These are phyloP conservation scores for Phaseolus lunatus DNA, from an alignment of 306 rosid species.

Conservation along the genomic window DNA sequence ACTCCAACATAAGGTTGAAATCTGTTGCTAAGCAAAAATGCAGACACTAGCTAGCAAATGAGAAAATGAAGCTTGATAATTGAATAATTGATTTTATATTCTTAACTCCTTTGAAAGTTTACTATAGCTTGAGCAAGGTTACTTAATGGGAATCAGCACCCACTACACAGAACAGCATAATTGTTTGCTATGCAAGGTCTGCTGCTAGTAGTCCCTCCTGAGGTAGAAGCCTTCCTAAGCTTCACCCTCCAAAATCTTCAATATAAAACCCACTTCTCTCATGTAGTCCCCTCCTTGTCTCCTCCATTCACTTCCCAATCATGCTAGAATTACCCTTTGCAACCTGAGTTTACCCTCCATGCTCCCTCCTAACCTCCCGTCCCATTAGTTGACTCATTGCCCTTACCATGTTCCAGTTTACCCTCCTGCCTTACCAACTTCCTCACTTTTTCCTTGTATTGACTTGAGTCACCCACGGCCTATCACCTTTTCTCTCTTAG, in stretches of 20 bases:
- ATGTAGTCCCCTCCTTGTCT: not conserved
- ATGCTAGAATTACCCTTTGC: not conserved
- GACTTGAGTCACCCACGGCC: not conserved
- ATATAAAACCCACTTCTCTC: not conserved
- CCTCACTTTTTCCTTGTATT: not conserved
- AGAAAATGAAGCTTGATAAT: not conserved
- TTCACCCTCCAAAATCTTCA: not conserved
- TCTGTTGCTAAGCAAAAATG: constrained; percentile 2
- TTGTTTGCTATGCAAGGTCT: not conserved
- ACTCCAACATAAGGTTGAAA: constrained; percentile 14
- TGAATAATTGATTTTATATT: constrained; percentile 4
- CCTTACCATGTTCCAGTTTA: not conserved
- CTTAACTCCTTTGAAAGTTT: constrained; percentile 16
- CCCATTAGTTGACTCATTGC: not conserved
- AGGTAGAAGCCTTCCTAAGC: constrained; percentile 1
- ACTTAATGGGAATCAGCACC: not conserved
- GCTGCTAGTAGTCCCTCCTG: not conserved
- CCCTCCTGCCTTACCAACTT: not conserved
- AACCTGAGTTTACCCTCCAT: not conserved
- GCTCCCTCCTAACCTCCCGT: not conserved
- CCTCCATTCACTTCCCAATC: not conserved
- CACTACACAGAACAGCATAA: not conserved
- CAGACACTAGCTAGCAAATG: constrained; percentile 20
- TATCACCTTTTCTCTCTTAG: constrained; percentile 19
- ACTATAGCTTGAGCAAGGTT: constrained; percentile 20